Evolutionary conservation across 2,329 filamentous ascomycete genomes (phyloP).

Genomic region (Talaromyces piceae): DNA sequence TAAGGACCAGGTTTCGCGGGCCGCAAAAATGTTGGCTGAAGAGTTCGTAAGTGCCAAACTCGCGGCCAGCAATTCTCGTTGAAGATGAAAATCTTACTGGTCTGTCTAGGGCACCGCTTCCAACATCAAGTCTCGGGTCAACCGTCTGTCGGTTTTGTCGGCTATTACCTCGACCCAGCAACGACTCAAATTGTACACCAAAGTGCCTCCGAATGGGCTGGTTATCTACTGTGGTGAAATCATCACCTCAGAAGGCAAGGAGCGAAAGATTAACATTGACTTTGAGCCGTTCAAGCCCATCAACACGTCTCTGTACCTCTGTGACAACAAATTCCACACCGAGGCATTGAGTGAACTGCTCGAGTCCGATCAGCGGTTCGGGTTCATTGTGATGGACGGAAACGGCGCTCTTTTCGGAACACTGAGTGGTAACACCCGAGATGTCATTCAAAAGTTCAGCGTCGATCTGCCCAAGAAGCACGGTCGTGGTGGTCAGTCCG

Average conservation of each 20-base stretch:
- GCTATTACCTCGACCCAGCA: slow-evolving; percentile 99
- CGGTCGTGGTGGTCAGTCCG: slow-evolving; percentile 99
- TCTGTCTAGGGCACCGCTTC: slow-evolving; percentile 71
- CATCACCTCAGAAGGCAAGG: slow-evolving; percentile 95
- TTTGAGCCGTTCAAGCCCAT: slow-evolving; percentile 99
- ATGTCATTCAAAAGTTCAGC: slow-evolving; percentile 94
- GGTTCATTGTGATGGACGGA: slow-evolving; percentile 99
- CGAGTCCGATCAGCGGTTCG: slow-evolving; percentile 98
- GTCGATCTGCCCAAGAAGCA: slow-evolving; percentile 99
- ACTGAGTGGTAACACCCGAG: slow-evolving; percentile 91
- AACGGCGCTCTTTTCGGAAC: slow-evolving; percentile 97
- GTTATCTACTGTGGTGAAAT: slow-evolving; percentile 99
- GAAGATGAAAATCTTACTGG: background rate
- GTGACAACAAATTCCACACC: slow-evolving; percentile 99
- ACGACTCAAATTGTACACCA: slow-evolving; percentile 97
- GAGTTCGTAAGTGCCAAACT: slow-evolving; percentile 66
- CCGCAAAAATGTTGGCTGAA: slow-evolving; percentile 99
- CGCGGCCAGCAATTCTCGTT: background rate
- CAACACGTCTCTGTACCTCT: slow-evolving; percentile 98
- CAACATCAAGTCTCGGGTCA: slow-evolving; percentile 99
- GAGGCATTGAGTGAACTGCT: slow-evolving; percentile 94
- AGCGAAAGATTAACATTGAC: slow-evolving; percentile 99
- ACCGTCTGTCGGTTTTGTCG: slow-evolving; percentile 93
- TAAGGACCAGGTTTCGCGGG: slow-evolving; percentile 94
- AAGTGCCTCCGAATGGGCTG: slow-evolving; percentile 93